phyloP scores from a whole-genome alignment of 2,329 filamentous ascomycete genomes.

The Penicillium sumatraense region DNA sequence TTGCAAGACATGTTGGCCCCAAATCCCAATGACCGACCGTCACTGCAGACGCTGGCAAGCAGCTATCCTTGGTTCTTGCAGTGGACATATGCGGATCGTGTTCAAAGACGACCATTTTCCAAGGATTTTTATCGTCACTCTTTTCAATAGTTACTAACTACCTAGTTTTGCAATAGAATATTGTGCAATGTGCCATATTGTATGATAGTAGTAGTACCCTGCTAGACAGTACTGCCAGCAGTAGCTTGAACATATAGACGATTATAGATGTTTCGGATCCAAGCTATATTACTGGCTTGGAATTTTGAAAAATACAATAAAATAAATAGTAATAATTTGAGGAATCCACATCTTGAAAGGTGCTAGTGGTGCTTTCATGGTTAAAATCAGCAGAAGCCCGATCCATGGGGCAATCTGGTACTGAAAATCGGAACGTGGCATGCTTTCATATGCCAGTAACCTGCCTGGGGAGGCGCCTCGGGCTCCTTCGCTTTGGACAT shows the following conservation, averaged over 20 bases:
- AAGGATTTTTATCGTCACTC: constrained; percentile 3
- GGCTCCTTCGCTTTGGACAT: neutral
- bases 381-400: neutral
- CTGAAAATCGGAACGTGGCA: neutral
- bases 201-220: neutral
- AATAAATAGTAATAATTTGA: too few relatives aligned
- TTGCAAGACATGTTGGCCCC: constrained; percentile 30
- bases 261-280: too few relatives aligned
- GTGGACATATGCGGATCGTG: constrained; percentile 14
- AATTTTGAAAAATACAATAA: too few relatives aligned
- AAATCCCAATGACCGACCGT: constrained; percentile 27
- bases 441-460: neutral
- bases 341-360: too few relatives aligned
- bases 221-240: neutral
- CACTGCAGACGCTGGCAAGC: constrained; percentile 23
- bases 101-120: constrained; percentile 16
- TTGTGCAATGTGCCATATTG: too few relatives aligned
- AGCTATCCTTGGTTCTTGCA: constrained; percentile 34
- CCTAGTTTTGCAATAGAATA: too few relatives aligned
- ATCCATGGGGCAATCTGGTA: neutral
- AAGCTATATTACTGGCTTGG: too few relatives aligned
- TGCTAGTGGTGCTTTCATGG: too few relatives aligned
- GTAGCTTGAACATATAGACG: neutral
- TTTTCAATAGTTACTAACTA: neutral
- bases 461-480: neutral